Base-by-base conservation (phyloP, 176 grass and related monocot species). In the Miscanthus lutarioriparius region DNA sequence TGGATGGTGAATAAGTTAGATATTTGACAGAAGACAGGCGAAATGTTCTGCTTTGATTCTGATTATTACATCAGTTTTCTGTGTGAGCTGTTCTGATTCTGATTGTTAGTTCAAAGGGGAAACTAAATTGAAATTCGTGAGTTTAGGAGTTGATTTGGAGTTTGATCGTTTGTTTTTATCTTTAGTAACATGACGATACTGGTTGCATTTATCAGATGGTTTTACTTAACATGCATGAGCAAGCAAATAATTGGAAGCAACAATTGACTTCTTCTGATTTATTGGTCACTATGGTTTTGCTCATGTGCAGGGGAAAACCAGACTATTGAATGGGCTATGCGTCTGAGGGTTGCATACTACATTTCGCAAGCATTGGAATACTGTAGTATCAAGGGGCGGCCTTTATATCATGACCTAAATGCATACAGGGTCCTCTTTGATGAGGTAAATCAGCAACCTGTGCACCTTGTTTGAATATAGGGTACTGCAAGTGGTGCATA, bases 381-480 rank as follows among this genome's bases (percentile, higher is more conserved):
- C 65, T 96, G 93, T 61, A 92, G 93, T 66, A 88, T 41, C 17
- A 72, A 94, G 79, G 91, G 92, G 35, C 67, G 89, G 9, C 86
- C 90, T 79, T 68, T 99, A 59, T 99, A 99, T 67, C 97, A 99
- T 89, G 97, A 99, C 87, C 83, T 99, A 79, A 96, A 99, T 78
- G 97, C 97, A 70, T 99, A 99, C 75, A 86, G 93, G 53, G 90
- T 99, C 70, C 97, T 99, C 43, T 99, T 99, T 89, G 97, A 99
- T 80, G 84, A 94, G 96, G 96, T 99, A 90, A 74, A 77, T 12
- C 23, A 12, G 78, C 43, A 74, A 68, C 32, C 72, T 77, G 17
- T 32, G 14, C 64, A 65, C 45, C 68, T 68, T n/a, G 3, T 64
- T 88, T 76, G 20, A 76, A 41, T 58, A 47, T 71, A 33, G 76